Base-by-base conservation (phyloP, 257 asterid genomes). In the Striga asiatica region DNA sequence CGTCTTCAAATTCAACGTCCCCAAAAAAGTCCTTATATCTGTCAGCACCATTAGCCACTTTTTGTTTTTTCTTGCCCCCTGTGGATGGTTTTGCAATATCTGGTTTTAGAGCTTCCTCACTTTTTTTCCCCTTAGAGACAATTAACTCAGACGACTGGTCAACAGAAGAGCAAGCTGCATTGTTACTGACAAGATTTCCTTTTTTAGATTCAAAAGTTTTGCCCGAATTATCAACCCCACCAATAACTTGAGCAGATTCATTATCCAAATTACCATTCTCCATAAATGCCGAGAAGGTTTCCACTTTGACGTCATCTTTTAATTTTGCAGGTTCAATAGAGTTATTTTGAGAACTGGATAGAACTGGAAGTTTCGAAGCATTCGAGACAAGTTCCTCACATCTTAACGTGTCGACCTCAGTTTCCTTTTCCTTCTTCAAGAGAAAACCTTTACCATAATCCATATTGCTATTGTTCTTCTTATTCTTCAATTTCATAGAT, bases 291-390 rank as follows among this genome's bases (percentile, higher is more conserved):
- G n/a, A n/a, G n/a, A n/a, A n/a, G n/a, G n/a, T n/a, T n/a, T n/a
- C n/a, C n/a, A n/a, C n/a, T n/a, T n/a, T n/a, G n/a, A n/a, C n/a
- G n/a, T n/a, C n/a, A n/a, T n/a, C n/a, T n/a, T n/a, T n/a, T 70
- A 60, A 76, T 66, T 76, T 74, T 54, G 73, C 64, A 38, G 74
- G 79, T 54, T 74, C 66, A 3, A 56, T 58, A 57, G 29, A 68
- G 17, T 62, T 39, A 66, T 69, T 37, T 34, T 62, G 70, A 20
- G 83, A 72, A 67, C 71, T 64, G 14, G 83, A 79, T 23, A 88
- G 23, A 73, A 93, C 88, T n/a, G 95, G 99, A 58, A 88, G 95
- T 69, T 77, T 88, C 66, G 81, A 54, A 64, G 94, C 79, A 68
- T 74, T 79, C 18, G 91, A 88, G 71, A 82, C 81, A 55, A 84